These are phyloP conservation scores for Zygosaccharomyces pseudorouxii DNA, from an alignment of 805 yeast species.

Conservation along the genomic window DNA sequence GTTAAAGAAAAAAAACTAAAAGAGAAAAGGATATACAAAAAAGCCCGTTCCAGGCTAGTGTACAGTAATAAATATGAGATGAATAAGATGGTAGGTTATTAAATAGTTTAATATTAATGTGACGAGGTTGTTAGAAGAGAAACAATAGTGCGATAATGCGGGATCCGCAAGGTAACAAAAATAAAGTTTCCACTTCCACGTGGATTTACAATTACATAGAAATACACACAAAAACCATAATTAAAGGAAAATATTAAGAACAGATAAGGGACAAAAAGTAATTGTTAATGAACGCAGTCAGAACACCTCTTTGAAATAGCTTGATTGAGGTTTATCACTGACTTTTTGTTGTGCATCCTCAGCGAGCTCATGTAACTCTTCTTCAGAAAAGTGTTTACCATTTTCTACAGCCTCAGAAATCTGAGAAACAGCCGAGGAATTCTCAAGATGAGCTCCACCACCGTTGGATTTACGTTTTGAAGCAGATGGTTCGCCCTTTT, in stretches of 20 bases:
- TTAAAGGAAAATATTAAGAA: slow-evolving; percentile 1
- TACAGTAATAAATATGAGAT: slow-evolving; percentile 2
- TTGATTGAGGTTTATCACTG: slow-evolving; percentile 10
- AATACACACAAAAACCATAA: neutral
- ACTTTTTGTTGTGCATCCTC: slow-evolving; percentile 8
- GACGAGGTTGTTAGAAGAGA: neutral
- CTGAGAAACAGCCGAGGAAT: neutral
- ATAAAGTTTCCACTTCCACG: neutral
- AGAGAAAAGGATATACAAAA: neutral
- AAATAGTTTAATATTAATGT: slow-evolving; percentile 3
- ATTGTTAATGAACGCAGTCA: slow-evolving; percentile 5
- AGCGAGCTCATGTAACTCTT: slow-evolving; percentile 12
- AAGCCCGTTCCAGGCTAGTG: neutral
- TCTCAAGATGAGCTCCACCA: slow-evolving; percentile 1
- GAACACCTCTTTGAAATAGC: slow-evolving; percentile 31
- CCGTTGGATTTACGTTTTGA: neutral
- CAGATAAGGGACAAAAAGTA: neutral
- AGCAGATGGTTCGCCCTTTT: neutral
- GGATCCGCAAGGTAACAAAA: neutral
- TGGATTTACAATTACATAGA: slow-evolving; percentile 1
- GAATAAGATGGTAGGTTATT: slow-evolving; percentile 3
- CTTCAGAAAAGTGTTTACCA: slow-evolving; percentile 2
- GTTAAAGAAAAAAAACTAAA: neutral
- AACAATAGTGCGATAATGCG: neutral
- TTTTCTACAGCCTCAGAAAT: neutral